Base-by-base conservation (phyloP, 441 rosid genomes). In the Adansonia rubrostipa region DNA sequence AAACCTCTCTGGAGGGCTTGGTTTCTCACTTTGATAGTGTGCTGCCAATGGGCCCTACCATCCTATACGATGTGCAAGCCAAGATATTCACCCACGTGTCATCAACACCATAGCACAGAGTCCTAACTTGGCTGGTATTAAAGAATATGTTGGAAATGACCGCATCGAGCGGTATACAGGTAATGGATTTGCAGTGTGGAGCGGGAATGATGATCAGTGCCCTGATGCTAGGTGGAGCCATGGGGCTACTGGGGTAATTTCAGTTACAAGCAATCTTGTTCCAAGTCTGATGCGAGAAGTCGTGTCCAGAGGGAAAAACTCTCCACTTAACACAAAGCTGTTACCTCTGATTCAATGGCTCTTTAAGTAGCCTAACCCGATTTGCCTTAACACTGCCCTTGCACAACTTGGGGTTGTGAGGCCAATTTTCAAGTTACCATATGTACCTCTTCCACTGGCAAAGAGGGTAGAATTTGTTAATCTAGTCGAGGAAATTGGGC, bases 51-150 rank as follows among this genome's bases (percentile, higher is more conserved):
- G 99, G 98, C 13, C 99, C 99, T 0, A 85, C 93, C 20, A 92
- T 95, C 56, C 85, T 95, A 53, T 95, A 95, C 89, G 93, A 93
- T 42, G 97, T 95, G 3, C 99, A 96, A 0, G 98, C 78, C 98
- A 95, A 82, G 97, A 95, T 74, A 93, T 95, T 11, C 96, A 93
- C 0, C 94, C 96, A 0, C 74, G 62, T 2, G 94, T 86, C 28
- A 88, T 95, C 77, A 87, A 82, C 9, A 73, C 85, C 14, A 22
- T 90, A 20, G 87, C 95, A 10, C 79, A 79, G 81, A 91, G 84
- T 60, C 77, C 88, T 15, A 93, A 93, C 69, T 77, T 93, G 61
- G 97, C 97, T 0, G 97, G 97, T 45, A 80, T 95, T 44, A 95
- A 95, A 83, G 98, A 95, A 76, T 95, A 97, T 54, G 89, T 89